Percentiles rank a stretch among this genome's conserved stretches.
Evolutionary conservation across 2,329 filamentous ascomycete genomes (phyloP).

Genomic region (Cercospora sp.): DNA sequence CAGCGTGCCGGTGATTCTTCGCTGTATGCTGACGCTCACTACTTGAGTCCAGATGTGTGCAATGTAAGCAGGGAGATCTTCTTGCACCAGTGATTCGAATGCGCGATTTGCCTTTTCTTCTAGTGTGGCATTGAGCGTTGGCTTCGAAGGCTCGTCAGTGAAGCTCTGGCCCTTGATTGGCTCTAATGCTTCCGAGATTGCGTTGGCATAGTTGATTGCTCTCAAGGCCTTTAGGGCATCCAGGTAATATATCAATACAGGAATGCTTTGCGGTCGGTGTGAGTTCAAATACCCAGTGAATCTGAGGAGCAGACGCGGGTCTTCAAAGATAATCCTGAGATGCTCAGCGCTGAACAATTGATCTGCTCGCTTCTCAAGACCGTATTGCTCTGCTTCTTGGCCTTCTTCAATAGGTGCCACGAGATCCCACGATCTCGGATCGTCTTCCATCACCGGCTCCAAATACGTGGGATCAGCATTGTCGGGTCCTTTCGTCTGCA

Average conservation of each 20-base stretch:
- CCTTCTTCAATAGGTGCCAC: slow-evolving; percentile 43
- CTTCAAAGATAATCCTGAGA: slow-evolving; percentile 63
- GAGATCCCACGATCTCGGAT: slow-evolving; percentile 56
- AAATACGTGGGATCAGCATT: slow-evolving; percentile 44
- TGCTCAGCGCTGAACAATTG: slow-evolving; percentile 67
- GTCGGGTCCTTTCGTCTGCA: slow-evolving; percentile 49
- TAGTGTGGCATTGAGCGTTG: slow-evolving; percentile 59
- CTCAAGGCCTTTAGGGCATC: slow-evolving; percentile 69
- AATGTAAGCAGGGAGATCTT: slow-evolving; percentile 72
- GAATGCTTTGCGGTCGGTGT: slow-evolving; percentile 61
- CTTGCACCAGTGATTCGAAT: slow-evolving; percentile 63
- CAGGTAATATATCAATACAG: slow-evolving; percentile 69
- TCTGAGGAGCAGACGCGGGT: slow-evolving; percentile 61
- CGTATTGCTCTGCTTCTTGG: slow-evolving; percentile 45
- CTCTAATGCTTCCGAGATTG: slow-evolving; percentile 62
- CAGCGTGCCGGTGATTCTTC: slow-evolving; percentile 66
- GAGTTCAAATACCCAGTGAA: slow-evolving; percentile 68
- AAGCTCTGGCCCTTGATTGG: slow-evolving; percentile 59
- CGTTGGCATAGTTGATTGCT: slow-evolving; percentile 70
- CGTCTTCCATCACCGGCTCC: slow-evolving; percentile 53
- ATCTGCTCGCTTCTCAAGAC: slow-evolving; percentile 64
- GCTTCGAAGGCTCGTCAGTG: slow-evolving; percentile 51
- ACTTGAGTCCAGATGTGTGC: slow-evolving; percentile 67
- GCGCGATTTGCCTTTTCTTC: slow-evolving; percentile 64
- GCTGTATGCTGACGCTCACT: slow-evolving; percentile 68